A percentile compares a stretch with the other conserved stretches of the same genome.
These are phyloP conservation scores for Dendrobium officinale DNA, from an alignment of 106 monocot genomes.

Conservation along the genomic window DNA sequence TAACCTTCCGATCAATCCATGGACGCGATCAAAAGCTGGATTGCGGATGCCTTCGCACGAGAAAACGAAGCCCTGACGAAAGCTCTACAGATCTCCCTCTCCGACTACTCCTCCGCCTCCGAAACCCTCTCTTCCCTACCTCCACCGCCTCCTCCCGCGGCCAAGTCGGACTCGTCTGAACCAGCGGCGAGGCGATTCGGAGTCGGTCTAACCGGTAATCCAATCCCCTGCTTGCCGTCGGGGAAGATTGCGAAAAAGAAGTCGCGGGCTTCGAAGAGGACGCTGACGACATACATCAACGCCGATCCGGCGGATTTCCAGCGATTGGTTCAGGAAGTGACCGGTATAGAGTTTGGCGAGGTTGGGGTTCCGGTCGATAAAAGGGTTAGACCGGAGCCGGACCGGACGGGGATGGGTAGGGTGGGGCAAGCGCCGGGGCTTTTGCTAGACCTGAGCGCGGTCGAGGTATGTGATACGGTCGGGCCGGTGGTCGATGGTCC, in stretches of 20 bases:
- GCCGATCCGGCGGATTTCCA: constrained; percentile 57
- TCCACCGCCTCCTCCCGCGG: neutral
- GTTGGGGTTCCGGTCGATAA: neutral
- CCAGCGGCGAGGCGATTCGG: too few species aligned
- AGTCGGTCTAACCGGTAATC: too few species aligned
- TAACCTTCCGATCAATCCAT: too few species aligned
- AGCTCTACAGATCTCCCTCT: constrained; percentile 56
- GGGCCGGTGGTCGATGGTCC: constrained; percentile 2
- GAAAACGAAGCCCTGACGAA: constrained; percentile 50
- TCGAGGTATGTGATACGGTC: neutral
- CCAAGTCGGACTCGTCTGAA: neutral
- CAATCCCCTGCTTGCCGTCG: neutral
- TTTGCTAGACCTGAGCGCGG: constrained; percentile 6
- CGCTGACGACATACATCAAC: constrained; percentile 50
- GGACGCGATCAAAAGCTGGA: neutral
- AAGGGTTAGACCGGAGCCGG: constrained; percentile 14
- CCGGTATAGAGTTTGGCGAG: constrained; percentile 25
- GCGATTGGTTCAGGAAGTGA: constrained; percentile 64
- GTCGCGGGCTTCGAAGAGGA: constrained; percentile 31
- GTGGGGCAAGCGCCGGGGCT: neutral
- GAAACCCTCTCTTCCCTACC: neutral
- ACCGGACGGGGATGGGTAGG: neutral
- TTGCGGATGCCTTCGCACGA: constrained; percentile 23
- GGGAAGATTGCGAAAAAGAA: constrained; percentile 33
- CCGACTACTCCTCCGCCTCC: constrained; percentile 23